Evolutionary conservation across 2,329 filamentous ascomycete genomes (phyloP).

Genomic region (Neofusicoccum sp.): DNA sequence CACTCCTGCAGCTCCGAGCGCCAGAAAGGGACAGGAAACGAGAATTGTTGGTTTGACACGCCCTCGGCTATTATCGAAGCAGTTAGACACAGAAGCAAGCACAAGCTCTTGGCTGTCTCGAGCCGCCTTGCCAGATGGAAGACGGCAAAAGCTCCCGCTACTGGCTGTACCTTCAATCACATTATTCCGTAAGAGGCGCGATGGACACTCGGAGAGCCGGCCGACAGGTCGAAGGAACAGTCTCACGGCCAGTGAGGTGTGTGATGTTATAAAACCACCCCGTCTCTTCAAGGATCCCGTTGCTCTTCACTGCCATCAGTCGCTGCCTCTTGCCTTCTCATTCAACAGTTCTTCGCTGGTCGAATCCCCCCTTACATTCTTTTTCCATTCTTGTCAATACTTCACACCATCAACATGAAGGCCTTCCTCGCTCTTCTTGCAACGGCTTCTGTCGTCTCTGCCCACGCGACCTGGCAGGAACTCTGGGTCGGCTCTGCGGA

Average conservation of each 20-base stretch:
- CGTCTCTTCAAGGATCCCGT: background rate
- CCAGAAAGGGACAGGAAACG: background rate
- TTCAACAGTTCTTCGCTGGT: slow-evolving; percentile 10
- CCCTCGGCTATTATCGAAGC: slow-evolving; percentile 2
- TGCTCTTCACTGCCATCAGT: slow-evolving; percentile 12
- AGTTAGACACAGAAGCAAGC: slow-evolving; percentile 11
- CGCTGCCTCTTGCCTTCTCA: slow-evolving; percentile 1
- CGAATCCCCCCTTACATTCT: background rate
- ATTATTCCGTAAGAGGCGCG: background rate
- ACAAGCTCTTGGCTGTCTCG: background rate
- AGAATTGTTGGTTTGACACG: background rate
- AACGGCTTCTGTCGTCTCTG: slow-evolving; percentile 33
- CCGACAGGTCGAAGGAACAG: background rate
- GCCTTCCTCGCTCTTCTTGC: slow-evolving; percentile 30
- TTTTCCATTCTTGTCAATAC: background rate
- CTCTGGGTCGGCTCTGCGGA: slow-evolving; percentile 37
- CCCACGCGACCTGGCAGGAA: slow-evolving; percentile 40
- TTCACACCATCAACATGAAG: slow-evolving; percentile 11
- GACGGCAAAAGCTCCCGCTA: slow-evolving; percentile 4
- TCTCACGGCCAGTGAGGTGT: background rate
- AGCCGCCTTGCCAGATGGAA: slow-evolving; percentile 9
- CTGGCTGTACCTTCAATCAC: background rate
- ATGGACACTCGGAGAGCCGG: slow-evolving; percentile 5
- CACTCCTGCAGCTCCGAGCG: slow-evolving; percentile 4
- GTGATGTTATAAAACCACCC: background rate